Evolutionary conservation across 2,329 filamentous ascomycete species (phyloP).

Genomic region (Colletotrichum lindemuthianum): DNA sequence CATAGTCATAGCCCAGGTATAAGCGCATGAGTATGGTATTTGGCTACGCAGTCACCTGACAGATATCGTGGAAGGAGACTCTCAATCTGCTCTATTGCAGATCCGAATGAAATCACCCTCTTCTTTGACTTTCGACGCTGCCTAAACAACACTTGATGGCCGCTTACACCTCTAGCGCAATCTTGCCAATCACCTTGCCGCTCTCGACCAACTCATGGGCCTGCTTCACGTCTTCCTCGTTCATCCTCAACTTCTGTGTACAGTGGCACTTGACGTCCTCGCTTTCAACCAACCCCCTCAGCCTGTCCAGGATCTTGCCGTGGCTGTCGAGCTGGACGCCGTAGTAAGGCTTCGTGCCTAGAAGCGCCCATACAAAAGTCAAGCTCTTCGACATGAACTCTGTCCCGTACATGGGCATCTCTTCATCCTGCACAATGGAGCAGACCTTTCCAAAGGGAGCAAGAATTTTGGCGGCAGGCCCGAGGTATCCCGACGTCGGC

Average conservation of each 20-base stretch:
- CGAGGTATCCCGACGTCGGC: neutral
- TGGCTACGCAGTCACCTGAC: too few relatives aligned
- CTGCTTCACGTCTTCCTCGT: neutral
- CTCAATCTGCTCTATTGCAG: too few relatives aligned
- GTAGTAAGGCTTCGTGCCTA: neutral
- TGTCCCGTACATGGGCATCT: neutral
- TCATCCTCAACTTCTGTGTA: neutral
- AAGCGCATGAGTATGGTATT: too few relatives aligned
- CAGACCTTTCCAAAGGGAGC: neutral
- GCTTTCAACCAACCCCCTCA: neutral
- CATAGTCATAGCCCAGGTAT: too few relatives aligned
- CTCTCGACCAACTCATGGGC: neutral
- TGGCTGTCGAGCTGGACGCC: neutral
- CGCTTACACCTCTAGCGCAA: neutral
- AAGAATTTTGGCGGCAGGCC: neutral
- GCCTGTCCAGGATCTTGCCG: neutral
- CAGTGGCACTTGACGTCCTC: neutral
- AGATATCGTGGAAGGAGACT: too few relatives aligned
- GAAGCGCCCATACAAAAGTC: neutral
- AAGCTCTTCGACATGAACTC: conserved; percentile 2
- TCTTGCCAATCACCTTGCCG: neutral
- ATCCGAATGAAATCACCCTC: too few relatives aligned
- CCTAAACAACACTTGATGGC: too few relatives aligned
- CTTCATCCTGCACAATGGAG: neutral
- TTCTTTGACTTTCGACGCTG: too few relatives aligned